phyloP scores from a whole-genome alignment of 768 basidiomycete species.

The Mycena vitilis region DNA sequence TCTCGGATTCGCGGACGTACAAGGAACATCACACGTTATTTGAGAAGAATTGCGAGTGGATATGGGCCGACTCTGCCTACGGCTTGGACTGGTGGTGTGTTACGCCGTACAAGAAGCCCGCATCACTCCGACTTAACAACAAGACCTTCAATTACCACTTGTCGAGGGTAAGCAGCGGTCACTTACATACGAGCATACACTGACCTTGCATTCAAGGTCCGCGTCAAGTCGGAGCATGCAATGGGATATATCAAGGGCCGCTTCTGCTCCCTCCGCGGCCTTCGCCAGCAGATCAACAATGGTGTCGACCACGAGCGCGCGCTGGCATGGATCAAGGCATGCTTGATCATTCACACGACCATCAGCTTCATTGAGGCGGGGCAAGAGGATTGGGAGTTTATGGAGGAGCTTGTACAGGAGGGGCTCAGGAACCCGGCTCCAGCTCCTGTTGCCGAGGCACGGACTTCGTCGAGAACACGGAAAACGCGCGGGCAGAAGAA shows the following conservation, averaged over 20 bases:
- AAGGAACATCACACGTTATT: neutral
- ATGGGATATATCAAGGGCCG: slow-evolving; percentile 41
- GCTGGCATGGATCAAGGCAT: slow-evolving; percentile 15
- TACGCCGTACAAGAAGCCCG: neutral
- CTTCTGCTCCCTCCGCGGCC: slow-evolving; percentile 39
- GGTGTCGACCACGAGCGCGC: slow-evolving; percentile 24
- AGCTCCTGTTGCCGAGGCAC: neutral
- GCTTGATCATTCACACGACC: slow-evolving; percentile 20
- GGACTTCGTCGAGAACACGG: neutral
- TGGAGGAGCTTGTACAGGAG: slow-evolving; percentile 8
- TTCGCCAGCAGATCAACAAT: slow-evolving; percentile 42
- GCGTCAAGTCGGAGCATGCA: slow-evolving; percentile 46
- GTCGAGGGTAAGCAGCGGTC: neutral
- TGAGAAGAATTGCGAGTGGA: neutral
- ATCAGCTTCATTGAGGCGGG: slow-evolving; percentile 7
- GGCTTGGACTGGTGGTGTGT: neutral
- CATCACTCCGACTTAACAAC: neutral
- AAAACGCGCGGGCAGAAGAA: slow-evolving; percentile 19
- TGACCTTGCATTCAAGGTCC: slow-evolving; percentile 29
- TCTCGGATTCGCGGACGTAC: neutral
- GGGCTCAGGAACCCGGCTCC: slow-evolving; percentile 1
- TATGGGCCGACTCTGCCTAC: neutral
- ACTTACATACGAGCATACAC: neutral
- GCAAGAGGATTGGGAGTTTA: slow-evolving; percentile 5
- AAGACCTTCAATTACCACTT: slow-evolving; percentile 1